Base-by-base conservation (phyloP, 306 rosid genomes). In the Astragalus glycyphyllos region DNA sequence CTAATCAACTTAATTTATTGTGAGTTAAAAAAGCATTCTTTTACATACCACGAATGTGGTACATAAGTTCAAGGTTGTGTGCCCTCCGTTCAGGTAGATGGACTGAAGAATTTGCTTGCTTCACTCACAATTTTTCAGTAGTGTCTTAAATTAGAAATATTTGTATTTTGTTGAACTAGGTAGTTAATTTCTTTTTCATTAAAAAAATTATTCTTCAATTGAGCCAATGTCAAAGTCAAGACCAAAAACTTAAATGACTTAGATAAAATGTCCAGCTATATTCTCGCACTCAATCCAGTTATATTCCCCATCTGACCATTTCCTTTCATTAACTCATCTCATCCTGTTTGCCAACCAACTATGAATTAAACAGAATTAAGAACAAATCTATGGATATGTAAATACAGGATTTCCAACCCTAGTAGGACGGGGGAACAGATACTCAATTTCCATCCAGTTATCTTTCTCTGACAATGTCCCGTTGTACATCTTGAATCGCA, bases 1-100 rank as follows among this genome's bases (percentile, higher is more conserved):
- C 68, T 79, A 68, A 68, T 31, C 55, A 45, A 6, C 37, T 45
- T 58, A 7, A 58, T 32, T 20, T 58, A 58, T 58, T 34, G 13
- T n/a, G 44, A 58, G 44, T 35, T n/a, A 58, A 58, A 58, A 58
- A n/a, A 44, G 13, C 64, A 58, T 58, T 17, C 42, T 58, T 55
- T 58, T 58, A 32, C 45, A 58, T 58, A n/a, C 11, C 11, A 34
- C 20, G 35, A 58, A 58, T 58, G 41, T 5, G 17, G 38, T 6
- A 56, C 62, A 26, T 26, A 26, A 26, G 10, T 31, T 31, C 38
- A 17, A 23, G 11, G 23, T 16, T 7, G 10, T 51, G 11, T 51
- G 9, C 14, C 35, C 14, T 23, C 14, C 37, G 2, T 20, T 23
- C 59, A 23, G 59, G 37, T 54, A 23, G 16, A 11, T 31, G 17